Evolutionary conservation across 352 stramenopile species (phyloP), one percentile per base, ranked within the genome.

Genomic region (Pythium aristosporum): DNA sequence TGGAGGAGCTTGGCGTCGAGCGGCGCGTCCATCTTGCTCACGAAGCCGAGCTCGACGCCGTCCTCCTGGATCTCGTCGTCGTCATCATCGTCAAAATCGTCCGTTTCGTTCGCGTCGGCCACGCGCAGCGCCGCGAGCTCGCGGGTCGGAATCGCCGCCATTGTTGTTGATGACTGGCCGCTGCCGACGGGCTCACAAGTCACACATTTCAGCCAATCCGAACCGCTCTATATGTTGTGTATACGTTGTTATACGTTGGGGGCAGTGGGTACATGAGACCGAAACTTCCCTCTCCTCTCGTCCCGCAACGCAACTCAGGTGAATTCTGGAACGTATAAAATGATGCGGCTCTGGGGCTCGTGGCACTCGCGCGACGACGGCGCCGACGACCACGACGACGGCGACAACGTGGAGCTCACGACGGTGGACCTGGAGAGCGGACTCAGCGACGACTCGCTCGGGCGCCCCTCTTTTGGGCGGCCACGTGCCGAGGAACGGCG

Each of bases 41-140:
- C 75, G 57, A 94, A 94, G 63, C 88, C 88, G 36, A 96, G 71
- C 63, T 96, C 86, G 37, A 94, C 79, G 8, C 34, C 34, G 2
- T 91, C 78, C 5, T 69, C 56, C 34, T 80, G 69, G 25, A 72
- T 58, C 36, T 65, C 66, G 9, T 70, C 63, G 0, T 78, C 71
- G 1, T 72, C 64, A 36, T 71, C 59, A n/a, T 73, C 64, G 46
- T 78, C 69, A 25, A 67, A 67, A 44, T 75, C 69, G 46, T 85
- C 75, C 15, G 85, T 78, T 52, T 87, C 58, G 20, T 15, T 32
- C 13, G 39, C 49, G 28, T 57, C 59, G 4, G 13, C 51, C 61
- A 70, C 23, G 50, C 48, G 57, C 58, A 65, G 58, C 53, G 52
- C 53, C 21, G 44, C 44, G 15, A 65, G 65, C 54, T 61, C 34